Conservation (phyloP, 768 basidiomycete species). For the Lenzites betulinus region DNA sequence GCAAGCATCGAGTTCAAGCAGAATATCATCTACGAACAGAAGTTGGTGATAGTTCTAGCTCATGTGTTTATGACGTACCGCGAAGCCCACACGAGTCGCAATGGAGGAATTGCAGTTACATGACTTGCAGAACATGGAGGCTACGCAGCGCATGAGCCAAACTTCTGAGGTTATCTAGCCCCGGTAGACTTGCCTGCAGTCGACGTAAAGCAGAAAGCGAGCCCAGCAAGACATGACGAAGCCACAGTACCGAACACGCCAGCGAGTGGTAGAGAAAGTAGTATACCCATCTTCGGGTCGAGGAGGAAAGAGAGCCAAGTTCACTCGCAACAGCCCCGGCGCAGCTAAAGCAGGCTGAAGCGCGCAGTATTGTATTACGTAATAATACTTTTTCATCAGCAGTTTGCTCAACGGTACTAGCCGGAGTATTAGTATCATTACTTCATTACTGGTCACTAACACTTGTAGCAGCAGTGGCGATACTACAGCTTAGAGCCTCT, state of each 20-base stretch:
- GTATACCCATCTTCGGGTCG: conserved; percentile 58
- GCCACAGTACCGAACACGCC: conserved; percentile 71
- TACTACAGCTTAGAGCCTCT: too few species aligned
- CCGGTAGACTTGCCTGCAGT: conserved; percentile 61
- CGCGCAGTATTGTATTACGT: background rate
- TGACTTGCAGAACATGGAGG: conserved; percentile 96
- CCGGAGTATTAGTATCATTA: too few species aligned
- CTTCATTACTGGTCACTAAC: too few species aligned
- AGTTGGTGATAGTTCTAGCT: background rate
- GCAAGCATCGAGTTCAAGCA: conserved; percentile 93
- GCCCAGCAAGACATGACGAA: conserved; percentile 79
- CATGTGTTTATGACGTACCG: conserved; percentile 50
- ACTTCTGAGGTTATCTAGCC: background rate
- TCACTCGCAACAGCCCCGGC: background rate
- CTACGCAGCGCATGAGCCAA: conserved; percentile 37
- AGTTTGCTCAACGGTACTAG: too few species aligned
- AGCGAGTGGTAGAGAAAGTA: conserved; percentile 72
- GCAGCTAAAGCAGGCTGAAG: background rate
- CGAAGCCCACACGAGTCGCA: conserved; percentile 94
- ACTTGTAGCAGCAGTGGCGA: too few species aligned
- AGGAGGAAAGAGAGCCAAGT: background rate
- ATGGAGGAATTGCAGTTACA: conserved; percentile 99
- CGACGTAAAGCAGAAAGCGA: conserved; percentile 86
- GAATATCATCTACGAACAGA: conserved; percentile 77
- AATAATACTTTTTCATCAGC: background rate